Base-by-base conservation (phyloP, 202 grass and related monocot genomes). In the Setaria italica region DNA sequence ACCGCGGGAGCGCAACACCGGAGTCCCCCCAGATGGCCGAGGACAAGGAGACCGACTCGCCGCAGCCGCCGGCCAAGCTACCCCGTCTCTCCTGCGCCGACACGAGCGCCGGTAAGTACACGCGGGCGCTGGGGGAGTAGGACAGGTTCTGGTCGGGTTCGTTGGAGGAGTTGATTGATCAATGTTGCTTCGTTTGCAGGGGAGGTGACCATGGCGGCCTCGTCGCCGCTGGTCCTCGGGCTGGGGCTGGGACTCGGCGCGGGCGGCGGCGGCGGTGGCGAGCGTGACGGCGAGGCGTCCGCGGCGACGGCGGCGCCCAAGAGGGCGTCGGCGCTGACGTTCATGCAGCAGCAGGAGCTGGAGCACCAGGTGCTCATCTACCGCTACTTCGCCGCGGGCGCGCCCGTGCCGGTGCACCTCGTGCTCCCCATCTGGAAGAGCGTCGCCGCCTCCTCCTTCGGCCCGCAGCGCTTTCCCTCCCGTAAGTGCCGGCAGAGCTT, bases 321-420 rank as follows among this genome's bases (percentile, higher is more conserved):
- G 76, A 49, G 41, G 45, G 0, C 45, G 71, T 81, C 90, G 51
- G 86, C 12, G 51, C 91, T 97, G 85, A 99, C 96, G 54, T 99
- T 99, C 86, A 94, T 99, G 96, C 96, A 99, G 88, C 86, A 91
- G 49, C 96, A 99, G 81, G 96, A 99, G 87, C 92, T 99, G 76
- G 96, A 99, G 90, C 93, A 99, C 86, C 96, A 99, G 89, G 96
- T 94, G 70, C 93, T 99, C 71, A 99, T 99, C 86, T 99, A 91
- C 88, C 94, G 94, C 82, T 99, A 96, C 93, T 94, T 99, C 90
- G 88, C 88, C 12, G 93, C 93, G 1, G 93, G 93, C 32, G 90
- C 91, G 50, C 93, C 96, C n/a, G 93, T 99, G 70, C 96, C 96
- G 37, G 86, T 94, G 45, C 93, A 99, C 86, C 96, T 99, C 12